These are phyloP conservation scores for Umbelopsis vinacea DNA, from an alignment of 192 early-diverging fungal genomes.

Conservation along the genomic window DNA sequence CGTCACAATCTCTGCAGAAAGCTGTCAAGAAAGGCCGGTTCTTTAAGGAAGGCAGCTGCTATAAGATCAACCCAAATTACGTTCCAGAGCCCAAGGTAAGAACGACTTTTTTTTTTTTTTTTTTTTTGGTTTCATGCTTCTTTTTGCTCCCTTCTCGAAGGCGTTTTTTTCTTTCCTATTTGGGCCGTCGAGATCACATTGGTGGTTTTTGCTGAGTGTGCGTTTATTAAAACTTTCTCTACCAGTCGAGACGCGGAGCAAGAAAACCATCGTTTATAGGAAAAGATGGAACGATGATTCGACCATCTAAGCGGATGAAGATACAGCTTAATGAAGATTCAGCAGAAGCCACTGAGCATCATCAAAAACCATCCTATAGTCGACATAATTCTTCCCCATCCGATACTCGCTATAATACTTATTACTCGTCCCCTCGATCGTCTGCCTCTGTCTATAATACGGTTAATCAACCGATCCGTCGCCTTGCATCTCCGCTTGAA, in stretches of 20 bases:
- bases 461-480: not conserved
- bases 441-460: not conserved
- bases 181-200: slow-evolving; percentile 10
- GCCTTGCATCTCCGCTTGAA: slow-evolving; percentile 20
- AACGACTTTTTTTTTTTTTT: too few species aligned
- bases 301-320: slow-evolving; percentile 20
- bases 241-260: slow-evolving; percentile 26
- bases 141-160: not conserved
- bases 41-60: slow-evolving; percentile 45
- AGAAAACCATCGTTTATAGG: slow-evolving; percentile 25
- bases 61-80: slow-evolving; percentile 52
- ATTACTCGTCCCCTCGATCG: slow-evolving; percentile 1
- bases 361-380: not conserved
- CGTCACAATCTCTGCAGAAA: slow-evolving; percentile 53
- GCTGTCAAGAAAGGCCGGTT: slow-evolving; percentile 54
- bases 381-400: not conserved
- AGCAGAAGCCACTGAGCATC: not conserved
- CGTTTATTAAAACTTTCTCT: not conserved
- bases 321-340: slow-evolving; percentile 10
- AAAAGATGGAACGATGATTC: slow-evolving; percentile 23
- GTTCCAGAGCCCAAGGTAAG: slow-evolving; percentile 44
- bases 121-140: not conserved
- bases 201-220: not conserved
- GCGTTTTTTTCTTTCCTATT: not conserved
- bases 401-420: not conserved